A percentile compares a stretch with the other conserved stretches of the same genome.
Evolutionary conservation across 345 rosid species (phyloP).

Genomic region (Moricandia moricandioides): DNA sequence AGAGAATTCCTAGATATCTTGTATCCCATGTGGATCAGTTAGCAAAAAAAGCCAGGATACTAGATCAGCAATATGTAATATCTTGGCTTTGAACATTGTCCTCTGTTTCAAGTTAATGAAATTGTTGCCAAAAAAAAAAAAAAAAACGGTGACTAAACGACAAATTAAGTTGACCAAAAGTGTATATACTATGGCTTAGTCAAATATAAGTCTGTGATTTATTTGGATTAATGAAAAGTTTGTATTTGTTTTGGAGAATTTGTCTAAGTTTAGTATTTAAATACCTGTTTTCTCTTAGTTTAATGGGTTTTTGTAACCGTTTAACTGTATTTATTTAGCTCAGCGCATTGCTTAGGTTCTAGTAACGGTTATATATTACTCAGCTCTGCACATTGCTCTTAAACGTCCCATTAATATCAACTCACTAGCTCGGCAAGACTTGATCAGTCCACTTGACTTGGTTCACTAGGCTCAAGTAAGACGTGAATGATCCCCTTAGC

Average conservation of each 20-base stretch:
- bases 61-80: neutral
- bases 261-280: no score
- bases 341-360: neutral
- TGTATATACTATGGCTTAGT: no score
- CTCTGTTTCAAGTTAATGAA: neutral
- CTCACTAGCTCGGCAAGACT: neutral
- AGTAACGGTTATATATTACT: neutral
- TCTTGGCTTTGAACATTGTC: neutral
- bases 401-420: neutral
- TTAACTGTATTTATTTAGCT: no score
- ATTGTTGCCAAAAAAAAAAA: neutral
- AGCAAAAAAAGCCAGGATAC: neutral
- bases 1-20: neutral
- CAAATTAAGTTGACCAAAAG: no score
- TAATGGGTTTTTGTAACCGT: no score
- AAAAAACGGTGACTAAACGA: no score
- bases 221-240: no score
- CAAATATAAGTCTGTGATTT: no score
- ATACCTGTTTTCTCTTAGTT: no score
- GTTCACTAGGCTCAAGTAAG: neutral
- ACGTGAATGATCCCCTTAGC: neutral
- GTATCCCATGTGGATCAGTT: neutral
- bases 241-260: no score
- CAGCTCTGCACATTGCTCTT: neutral
- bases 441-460: neutral